phyloP scores from a whole-genome alignment of 306 rosid genomes.

The Gastrolobium villosum region DNA sequence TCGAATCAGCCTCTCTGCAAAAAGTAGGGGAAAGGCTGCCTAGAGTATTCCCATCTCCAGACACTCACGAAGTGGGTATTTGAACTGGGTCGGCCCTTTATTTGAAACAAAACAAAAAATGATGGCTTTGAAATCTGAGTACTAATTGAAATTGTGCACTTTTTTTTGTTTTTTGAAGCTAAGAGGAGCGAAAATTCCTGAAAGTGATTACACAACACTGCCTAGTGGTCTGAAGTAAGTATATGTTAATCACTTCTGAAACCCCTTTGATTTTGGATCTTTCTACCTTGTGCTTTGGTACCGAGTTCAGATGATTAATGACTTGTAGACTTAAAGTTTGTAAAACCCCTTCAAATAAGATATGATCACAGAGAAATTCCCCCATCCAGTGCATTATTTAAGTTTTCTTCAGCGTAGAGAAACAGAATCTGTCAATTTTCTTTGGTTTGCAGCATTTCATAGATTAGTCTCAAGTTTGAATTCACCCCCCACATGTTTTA shows the following conservation, averaged over 20 bases:
- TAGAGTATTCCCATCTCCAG: too few relatives aligned
- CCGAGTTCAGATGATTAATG: neutral
- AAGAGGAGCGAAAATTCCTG: conserved; percentile 79
- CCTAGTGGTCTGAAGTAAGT: conserved; percentile 95
- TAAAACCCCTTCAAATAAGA: conserved; percentile 16
- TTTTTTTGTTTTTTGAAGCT: conserved; percentile 48
- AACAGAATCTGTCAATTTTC: conserved; percentile 21
- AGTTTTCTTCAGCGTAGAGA: neutral
- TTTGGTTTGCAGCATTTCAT: neutral
- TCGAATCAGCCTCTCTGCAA: too few relatives aligned
- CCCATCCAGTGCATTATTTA: neutral
- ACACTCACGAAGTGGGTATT: too few relatives aligned
- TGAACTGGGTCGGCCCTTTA: too few relatives aligned
- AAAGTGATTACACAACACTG: conserved; percentile 84
- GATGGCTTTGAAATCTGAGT: conserved; percentile 16
- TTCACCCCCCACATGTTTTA: neutral
- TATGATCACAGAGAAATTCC: conserved; percentile 3
- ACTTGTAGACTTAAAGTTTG: neutral
- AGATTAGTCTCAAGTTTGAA: conserved; percentile 14
- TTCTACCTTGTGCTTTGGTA: conserved; percentile 17
- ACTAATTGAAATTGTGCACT: conserved; percentile 22
- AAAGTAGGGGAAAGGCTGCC: too few relatives aligned
- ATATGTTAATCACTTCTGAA: conserved; percentile 28
- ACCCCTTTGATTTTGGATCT: conserved; percentile 26
- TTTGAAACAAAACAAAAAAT: neutral